phyloP scores from a whole-genome alignment of 768 basidiomycete genomes.

The Floccularia luteovirens region DNA sequence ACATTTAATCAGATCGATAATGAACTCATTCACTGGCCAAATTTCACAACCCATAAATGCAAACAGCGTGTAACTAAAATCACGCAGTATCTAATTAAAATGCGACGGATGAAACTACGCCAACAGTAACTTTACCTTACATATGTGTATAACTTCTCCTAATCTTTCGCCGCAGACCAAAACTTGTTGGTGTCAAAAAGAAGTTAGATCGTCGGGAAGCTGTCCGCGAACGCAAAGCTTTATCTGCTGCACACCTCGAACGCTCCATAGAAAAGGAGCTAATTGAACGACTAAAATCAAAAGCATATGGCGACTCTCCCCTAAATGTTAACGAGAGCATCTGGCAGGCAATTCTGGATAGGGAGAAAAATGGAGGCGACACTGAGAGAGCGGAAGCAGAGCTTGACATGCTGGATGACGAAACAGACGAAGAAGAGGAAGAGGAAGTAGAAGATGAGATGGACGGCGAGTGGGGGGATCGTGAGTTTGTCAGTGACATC shows the following conservation, averaged over 20 bases:
- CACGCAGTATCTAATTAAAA: conserved; percentile 98
- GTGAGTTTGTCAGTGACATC: conserved; percentile 72
- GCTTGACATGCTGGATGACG: conserved; percentile 48
- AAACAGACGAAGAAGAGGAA: conserved; percentile 56
- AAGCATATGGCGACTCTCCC: conserved; percentile 96
- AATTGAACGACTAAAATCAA: conserved; percentile 89
- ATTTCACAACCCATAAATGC: conserved; percentile 96
- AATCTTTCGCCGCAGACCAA: conserved; percentile 50
- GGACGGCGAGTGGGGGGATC: conserved; percentile 52
- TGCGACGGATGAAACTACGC: conserved; percentile 83
- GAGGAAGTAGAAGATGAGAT: conserved; percentile 42
- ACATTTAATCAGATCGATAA: conserved; percentile 70
- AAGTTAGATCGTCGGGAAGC: conserved; percentile 92
- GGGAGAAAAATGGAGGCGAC: conserved; percentile 51
- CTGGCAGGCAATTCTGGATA: conserved; percentile 88
- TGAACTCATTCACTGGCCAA: conserved; percentile 97
- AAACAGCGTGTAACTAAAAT: conserved; percentile 99
- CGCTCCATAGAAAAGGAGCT: conserved; percentile 94
- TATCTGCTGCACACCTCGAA: conserved; percentile 93
- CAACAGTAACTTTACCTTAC: conserved; percentile 56
- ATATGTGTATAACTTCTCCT: not conserved
- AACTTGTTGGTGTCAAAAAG: conserved; percentile 93
- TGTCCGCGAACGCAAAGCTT: conserved; percentile 89
- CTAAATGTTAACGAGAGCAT: conserved; percentile 97
- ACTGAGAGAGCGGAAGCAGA: conserved; percentile 37